Evolutionary conservation across 192 early-diverging fungal species (phyloP).

Genomic region (Gonapodya prolifera): DNA sequence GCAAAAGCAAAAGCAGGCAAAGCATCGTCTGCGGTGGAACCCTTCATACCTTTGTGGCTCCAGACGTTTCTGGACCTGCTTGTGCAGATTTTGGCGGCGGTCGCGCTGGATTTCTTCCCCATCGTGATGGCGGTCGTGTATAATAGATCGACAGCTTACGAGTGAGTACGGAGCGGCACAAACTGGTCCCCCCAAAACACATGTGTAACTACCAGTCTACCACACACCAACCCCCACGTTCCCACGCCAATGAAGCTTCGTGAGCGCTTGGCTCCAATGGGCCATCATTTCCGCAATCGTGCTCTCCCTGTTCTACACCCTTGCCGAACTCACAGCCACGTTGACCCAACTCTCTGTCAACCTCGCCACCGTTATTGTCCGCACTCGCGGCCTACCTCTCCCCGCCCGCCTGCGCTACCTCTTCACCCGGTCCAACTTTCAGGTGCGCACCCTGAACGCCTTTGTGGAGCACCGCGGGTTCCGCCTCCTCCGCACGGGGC

Average conservation of each 20-base stretch:
- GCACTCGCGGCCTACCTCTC: not conserved
- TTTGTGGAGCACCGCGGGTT: not conserved
- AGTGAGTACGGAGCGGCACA: not conserved
- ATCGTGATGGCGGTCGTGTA: not conserved
- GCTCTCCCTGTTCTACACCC: not conserved
- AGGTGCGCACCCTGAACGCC: not conserved
- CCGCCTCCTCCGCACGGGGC: not conserved
- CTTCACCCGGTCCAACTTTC: not conserved
- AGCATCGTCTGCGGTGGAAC: not conserved
- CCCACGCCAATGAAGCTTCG: not conserved
- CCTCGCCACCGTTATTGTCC: not conserved
- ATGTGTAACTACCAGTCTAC: not conserved
- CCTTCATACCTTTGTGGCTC: not conserved
- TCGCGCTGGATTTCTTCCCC: not conserved
- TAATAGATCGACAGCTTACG: not conserved
- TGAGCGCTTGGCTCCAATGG: not conserved
- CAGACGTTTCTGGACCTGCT: not conserved
- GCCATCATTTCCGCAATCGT: not conserved
- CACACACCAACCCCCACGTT: not conserved
- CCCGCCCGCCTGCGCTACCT: not conserved
- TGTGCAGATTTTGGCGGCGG: not conserved
- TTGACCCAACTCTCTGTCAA: not conserved
- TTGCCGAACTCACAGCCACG: not conserved
- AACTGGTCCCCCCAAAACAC: not conserved
- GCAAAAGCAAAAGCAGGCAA: not conserved